Base-by-base conservation (phyloP, 169 alveolate species). In the Theileria annulata region DNA sequence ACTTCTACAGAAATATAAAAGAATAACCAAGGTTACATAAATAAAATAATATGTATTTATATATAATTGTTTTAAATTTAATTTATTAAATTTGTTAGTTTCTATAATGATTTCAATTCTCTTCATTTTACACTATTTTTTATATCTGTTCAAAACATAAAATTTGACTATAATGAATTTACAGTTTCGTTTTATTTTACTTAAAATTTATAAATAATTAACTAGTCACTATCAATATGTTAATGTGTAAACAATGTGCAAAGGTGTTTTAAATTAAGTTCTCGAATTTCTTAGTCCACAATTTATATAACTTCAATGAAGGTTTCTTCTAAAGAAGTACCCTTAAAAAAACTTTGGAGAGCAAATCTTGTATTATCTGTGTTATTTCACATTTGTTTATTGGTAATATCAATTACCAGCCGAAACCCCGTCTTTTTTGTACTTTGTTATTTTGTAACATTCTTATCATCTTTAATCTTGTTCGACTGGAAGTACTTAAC, bases 401-500 rank as follows among this genome's bases (percentile, higher is more conserved):
- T 54, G 30, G 15, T 54, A n/a, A 54, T 54, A n/a, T 54, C 63
- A 54, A 54, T 21, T 17, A 54, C 10, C 30, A 54, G 63, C 10
- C 30, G 63, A 3, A 54, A 21, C 15, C 63, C 63, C 10, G 63
- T 54, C 3, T 21, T 54, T 17, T 54, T 54, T 12, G 27, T 54
- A 54, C 63, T 54, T 21, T 54, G 63, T 21, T 21, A n/a, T 54
- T 54, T 54, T 54, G 63, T 17, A 54, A 54, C 63, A 3, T 17
- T 54, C 30, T 21, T 54, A 54, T 54, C 63, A 17, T 54, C 30
- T 3, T 54, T 54, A 54, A 21, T 54, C 27, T 54, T 54, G 27
- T 17, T 54, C 33, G 71, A 63, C 51, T 63, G 71, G 71, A 63
- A 33, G 13, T 63, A 63, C 71, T 31, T 35, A 35, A 17, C 71